Evolutionary conservation across 176 grass and related monocot genomes (phyloP).

Genomic region (Phoenix dactylifera): DNA sequence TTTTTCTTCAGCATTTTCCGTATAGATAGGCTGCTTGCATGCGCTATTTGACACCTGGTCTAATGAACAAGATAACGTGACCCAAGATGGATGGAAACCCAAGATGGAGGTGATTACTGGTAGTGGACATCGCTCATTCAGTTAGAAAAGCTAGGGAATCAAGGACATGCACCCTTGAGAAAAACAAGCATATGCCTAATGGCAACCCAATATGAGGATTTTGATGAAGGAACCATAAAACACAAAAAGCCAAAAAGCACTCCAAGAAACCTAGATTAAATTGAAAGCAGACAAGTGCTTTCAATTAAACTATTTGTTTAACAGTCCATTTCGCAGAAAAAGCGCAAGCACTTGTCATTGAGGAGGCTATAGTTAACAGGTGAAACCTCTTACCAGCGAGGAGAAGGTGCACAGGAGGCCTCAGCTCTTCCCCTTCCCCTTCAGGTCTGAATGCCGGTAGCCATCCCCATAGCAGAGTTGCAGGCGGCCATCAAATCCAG

Average conservation of each 20-base stretch:
- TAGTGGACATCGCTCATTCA: neutral
- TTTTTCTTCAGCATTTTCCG: too few relatives aligned
- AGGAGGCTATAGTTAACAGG: neutral
- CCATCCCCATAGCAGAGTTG: constrained; percentile 25
- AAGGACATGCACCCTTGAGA: neutral
- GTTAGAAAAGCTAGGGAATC: neutral
- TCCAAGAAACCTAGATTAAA: neutral
- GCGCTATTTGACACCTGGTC: neutral
- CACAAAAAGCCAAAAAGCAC: neutral
- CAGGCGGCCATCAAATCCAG: constrained; percentile 18
- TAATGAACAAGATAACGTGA: neutral
- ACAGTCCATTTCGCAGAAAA: too few relatives aligned
- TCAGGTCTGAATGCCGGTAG: constrained; percentile 18
- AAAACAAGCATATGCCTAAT: neutral
- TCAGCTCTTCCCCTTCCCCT: constrained; percentile 22
- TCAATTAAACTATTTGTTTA: neutral
- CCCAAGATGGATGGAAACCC: neutral
- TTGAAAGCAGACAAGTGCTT: neutral
- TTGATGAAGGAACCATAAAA: neutral
- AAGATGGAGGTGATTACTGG: neutral
- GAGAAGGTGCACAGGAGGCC: neutral
- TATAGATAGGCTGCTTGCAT: neutral
- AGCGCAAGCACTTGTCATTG: neutral
- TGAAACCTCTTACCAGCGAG: neutral
- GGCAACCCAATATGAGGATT: neutral